phyloP scores from a whole-genome alignment of 2,329 filamentous ascomycete species.

The Cephalotrichum gorgonifer region DNA sequence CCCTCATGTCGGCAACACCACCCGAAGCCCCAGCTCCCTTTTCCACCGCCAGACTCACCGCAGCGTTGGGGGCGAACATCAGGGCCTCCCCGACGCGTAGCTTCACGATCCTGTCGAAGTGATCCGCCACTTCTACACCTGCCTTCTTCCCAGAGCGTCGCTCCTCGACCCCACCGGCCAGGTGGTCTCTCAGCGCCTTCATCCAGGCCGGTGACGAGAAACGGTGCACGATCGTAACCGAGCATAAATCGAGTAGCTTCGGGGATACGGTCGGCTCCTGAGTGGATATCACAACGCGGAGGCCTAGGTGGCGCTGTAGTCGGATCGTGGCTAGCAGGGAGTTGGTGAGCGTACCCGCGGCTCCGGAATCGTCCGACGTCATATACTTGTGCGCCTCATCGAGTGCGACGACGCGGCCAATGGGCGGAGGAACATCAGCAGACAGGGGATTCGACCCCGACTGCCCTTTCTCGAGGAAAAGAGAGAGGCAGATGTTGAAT shows the following conservation, averaged over 20 bases:
- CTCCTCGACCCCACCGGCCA: constrained; percentile 23
- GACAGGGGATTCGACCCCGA: neutral
- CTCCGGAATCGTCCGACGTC: constrained; percentile 33
- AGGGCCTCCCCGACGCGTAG: constrained; percentile 34
- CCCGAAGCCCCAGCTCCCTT: neutral
- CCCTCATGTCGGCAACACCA: constrained; percentile 10
- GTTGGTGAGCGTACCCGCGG: constrained; percentile 49
- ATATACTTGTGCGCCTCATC: constrained; percentile 77
- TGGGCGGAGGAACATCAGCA: constrained; percentile 9
- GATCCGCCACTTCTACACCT: constrained; percentile 10
- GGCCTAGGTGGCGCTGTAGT: constrained; percentile 58
- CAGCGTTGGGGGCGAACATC: constrained; percentile 33
- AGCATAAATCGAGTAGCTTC: constrained; percentile 59
- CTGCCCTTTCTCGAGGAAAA: constrained; percentile 49
- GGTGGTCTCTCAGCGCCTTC: constrained; percentile 26
- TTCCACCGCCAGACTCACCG: constrained; percentile 19
- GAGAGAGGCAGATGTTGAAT: constrained; percentile 59
- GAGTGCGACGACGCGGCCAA: constrained; percentile 54
- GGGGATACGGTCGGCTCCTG: constrained; percentile 67
- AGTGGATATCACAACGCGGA: constrained; percentile 60
- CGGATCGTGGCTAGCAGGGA: constrained; percentile 53
- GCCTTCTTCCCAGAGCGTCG: neutral
- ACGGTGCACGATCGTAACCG: constrained; percentile 60
- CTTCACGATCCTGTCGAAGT: constrained; percentile 31
- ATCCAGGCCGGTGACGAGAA: constrained; percentile 61